Evolutionary conservation across 805 yeast genomes (phyloP), one percentile per base, ranked within the genome.

Genomic region (Candida insectorum): DNA sequence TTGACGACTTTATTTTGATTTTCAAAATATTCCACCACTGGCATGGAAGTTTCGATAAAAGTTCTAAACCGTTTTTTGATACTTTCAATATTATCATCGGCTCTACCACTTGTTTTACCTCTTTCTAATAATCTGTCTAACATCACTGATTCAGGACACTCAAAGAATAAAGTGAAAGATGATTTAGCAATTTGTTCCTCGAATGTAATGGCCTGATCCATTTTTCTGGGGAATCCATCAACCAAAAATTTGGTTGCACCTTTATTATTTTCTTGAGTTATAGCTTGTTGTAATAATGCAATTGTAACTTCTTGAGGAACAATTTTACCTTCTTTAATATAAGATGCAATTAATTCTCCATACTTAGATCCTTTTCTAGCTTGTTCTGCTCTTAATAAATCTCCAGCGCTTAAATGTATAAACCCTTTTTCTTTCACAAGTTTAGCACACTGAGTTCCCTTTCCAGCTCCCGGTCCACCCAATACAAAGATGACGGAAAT

Each of bases 401-500:
- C 98, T 30, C 98, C 98, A n/a, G 98, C 98, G 24, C 94, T 80
- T 27, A 91, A 65, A 56, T 91, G 98, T 20, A 83, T 81, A 58
- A 89, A 93, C 12, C 81, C 79, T 55, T 76, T 83, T 48, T 88
- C 85, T 14, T 73, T 62, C 27, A 91, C 97, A 36, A 91, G 71
- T 52, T 78, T 85, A 20, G 81, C 82, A 67, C 97, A 86, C 62
- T 91, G 98, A 1, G 98, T 91, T 37, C 98, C 97, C 56, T 93
- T 93, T 27, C 98, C 97, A 18, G 95, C 85, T 14, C 97, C 97
- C 4, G 97, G 97, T 3, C 97, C 97, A 27, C 98, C 98, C 20
- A 91, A 75, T 13, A 91, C 96, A 58, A 86, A 91, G 17, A 89
- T 72, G 4, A 91, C 95, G 17, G 85, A 77, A 18, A 85, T 79